phyloP scores from a whole-genome alignment of 164 flowering plant genomes.

The Pachysandra terminalis region DNA sequence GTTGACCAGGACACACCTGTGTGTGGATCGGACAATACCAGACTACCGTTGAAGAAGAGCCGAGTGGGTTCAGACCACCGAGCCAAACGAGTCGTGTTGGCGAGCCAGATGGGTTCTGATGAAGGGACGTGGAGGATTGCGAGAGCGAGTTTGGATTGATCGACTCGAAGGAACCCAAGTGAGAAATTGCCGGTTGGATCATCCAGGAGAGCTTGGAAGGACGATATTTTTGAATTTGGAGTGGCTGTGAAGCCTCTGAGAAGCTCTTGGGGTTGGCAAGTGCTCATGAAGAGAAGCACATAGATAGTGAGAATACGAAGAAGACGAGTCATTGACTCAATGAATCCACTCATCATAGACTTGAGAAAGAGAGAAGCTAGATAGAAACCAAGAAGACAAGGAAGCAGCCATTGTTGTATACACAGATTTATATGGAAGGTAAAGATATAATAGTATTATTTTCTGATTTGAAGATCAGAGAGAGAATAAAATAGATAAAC shows the following conservation, averaged over 20 bases:
- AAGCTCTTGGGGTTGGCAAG: conserved; percentile 34
- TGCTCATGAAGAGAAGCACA: conserved; percentile 4
- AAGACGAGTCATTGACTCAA: not conserved
- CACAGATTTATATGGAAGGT: no score
- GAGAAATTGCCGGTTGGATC: conserved; percentile 63
- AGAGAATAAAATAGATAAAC: no score
- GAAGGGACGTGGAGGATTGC: conserved; percentile 67
- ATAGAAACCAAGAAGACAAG: not conserved
- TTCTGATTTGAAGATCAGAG: no score
- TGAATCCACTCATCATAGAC: conserved; percentile 10
- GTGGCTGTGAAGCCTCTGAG: conserved; percentile 54
- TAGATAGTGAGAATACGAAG: not conserved
- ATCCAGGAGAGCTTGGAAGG: conserved; percentile 56
- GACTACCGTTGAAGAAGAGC: conserved; percentile 71
- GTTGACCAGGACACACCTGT: conserved; percentile 62
- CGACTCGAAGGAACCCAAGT: conserved; percentile 66
- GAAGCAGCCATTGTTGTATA: not conserved
- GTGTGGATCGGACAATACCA: conserved; percentile 45
- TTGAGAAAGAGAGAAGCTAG: not conserved
- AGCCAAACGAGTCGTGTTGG: conserved; percentile 25
- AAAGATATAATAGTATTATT: no score
- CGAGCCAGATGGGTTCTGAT: conserved; percentile 56
- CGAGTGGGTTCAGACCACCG: conserved; percentile 47
- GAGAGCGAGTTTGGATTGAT: conserved; percentile 48
- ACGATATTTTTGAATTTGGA: conserved; percentile 44